A percentile compares a stretch with the other conserved stretches of the same genome.
phyloP scores from a whole-genome alignment of 1,284 basidiomycete species.

The Bondarzewia mesenterica region DNA sequence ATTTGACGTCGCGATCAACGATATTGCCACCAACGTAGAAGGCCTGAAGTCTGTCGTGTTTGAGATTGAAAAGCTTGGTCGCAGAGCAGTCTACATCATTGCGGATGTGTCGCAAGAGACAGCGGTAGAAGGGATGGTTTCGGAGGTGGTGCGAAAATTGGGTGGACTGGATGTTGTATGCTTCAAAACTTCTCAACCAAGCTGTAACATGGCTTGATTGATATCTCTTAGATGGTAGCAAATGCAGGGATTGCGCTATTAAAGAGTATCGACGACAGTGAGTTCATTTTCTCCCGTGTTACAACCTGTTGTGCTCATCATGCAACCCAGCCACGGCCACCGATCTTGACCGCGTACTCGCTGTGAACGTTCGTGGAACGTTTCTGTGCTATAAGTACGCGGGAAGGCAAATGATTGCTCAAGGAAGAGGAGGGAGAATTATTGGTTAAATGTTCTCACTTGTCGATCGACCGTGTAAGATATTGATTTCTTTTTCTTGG shows the following conservation, averaged over 20 bases:
- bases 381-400: conserved; percentile 8
- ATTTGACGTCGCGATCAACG: conserved; percentile 12
- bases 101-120: conserved; percentile 8
- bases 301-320: no score
- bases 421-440: conserved; percentile 3
- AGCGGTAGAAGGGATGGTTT: conserved; percentile 27
- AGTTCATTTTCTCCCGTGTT: no score
- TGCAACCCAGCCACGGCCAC: conserved; percentile 2
- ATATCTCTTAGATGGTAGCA: conserved; percentile 24
- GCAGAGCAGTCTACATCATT: background rate
- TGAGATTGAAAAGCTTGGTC: background rate
- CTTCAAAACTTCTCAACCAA: no score
- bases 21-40: conserved; percentile 1
- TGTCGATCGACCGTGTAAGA: background rate
- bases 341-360: background rate
- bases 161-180: conserved; percentile 31
- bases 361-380: conserved; percentile 1
- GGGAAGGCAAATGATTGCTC: conserved; percentile 6
- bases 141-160: conserved; percentile 19
- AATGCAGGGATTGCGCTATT: conserved; percentile 20
- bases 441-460: background rate
- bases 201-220: no score
- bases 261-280: conserved; percentile 14
- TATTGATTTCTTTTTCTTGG: background rate
- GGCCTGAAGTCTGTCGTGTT: background rate